A percentile compares a stretch with the other conserved stretches of the same genome.
Conservation (phyloP, 2,329 filamentous ascomycete genomes). For the Pseudogymnoascus sp. region DNA sequence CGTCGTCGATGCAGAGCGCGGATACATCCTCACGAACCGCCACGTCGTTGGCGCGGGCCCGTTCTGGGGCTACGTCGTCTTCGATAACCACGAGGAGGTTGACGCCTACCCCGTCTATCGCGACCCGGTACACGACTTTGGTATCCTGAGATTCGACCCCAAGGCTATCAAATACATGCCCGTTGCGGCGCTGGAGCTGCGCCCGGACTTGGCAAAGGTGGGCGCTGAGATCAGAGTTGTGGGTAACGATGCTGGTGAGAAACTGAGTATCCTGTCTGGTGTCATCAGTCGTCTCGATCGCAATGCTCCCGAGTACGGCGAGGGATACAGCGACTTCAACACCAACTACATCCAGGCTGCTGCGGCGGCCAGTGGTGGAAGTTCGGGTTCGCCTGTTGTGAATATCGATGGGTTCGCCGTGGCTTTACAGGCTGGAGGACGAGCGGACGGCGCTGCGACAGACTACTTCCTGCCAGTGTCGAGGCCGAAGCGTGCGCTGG, state of each 20-base stretch:
- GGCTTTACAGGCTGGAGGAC: constrained; percentile 86
- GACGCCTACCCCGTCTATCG: constrained; percentile 96
- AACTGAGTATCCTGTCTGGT: constrained; percentile 93
- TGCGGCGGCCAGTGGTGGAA: constrained; percentile 90
- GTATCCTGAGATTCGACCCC: constrained; percentile 92
- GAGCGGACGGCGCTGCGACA: constrained; percentile 89
- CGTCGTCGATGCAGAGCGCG: constrained; percentile 88
- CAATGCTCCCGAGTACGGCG: constrained; percentile 95
- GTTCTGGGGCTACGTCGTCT: constrained; percentile 97
- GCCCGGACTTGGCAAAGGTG: constrained; percentile 81
- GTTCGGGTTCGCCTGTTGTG: constrained; percentile 96
- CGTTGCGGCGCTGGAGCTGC: constrained; percentile 68
- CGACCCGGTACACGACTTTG: constrained; percentile 97
- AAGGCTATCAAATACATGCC: constrained; percentile 97
- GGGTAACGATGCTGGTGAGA: constrained; percentile 96
- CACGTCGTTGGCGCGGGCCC: constrained; percentile 94
- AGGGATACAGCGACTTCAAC: constrained; percentile 97
- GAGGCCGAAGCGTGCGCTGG: constrained; percentile 76
- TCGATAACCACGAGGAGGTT: constrained; percentile 96
- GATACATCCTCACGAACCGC: constrained; percentile 77
- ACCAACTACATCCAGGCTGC: constrained; percentile 96
- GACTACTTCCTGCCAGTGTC: constrained; percentile 96
- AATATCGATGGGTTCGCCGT: constrained; percentile 90
- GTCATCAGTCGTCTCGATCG: constrained; percentile 94
- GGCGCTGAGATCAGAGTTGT: constrained; percentile 94